Evolutionary conservation across 306 rosid genomes (phyloP).

Genomic region (Malus sylvestris): DNA sequence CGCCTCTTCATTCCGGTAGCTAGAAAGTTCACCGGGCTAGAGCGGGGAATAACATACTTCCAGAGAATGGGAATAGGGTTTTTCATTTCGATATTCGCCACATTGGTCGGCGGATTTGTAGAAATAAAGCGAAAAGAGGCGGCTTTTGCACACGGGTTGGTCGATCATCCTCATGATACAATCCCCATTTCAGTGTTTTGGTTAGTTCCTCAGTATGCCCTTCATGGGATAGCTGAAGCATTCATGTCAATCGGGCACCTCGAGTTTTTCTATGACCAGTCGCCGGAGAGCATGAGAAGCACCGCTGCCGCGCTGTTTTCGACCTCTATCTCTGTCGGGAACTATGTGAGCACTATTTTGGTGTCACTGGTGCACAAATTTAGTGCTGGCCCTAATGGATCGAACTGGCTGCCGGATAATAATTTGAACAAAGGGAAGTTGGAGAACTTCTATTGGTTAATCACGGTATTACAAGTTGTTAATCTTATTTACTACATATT

Average conservation of each 20-base stretch:
- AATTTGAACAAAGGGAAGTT: slow-evolving; percentile 65
- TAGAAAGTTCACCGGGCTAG: slow-evolving; percentile 63
- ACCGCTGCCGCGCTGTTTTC: slow-evolving; percentile 78
- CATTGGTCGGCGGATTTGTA: slow-evolving; percentile 66
- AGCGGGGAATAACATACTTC: slow-evolving; percentile 76
- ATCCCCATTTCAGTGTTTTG: slow-evolving; percentile 79
- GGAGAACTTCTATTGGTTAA: slow-evolving; percentile 81
- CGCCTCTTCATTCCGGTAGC: slow-evolving; percentile 54
- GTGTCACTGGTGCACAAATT: slow-evolving; percentile 67
- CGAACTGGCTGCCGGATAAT: slow-evolving; percentile 78
- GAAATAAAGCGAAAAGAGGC: slow-evolving; percentile 57
- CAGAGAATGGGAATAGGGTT: slow-evolving; percentile 89
- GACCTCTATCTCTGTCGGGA: slow-evolving; percentile 62
- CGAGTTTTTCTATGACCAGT: slow-evolving; percentile 88
- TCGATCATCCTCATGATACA: slow-evolving; percentile 27
- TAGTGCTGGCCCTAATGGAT: slow-evolving; percentile 47
- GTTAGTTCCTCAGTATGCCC: slow-evolving; percentile 84
- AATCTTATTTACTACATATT: slow-evolving; percentile 57
- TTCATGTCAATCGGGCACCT: slow-evolving; percentile 92
- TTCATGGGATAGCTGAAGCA: slow-evolving; percentile 92
- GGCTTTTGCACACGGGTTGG: slow-evolving; percentile 42
- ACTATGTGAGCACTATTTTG: slow-evolving; percentile 61
- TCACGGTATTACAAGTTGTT: slow-evolving; percentile 49
- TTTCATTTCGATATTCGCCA: slow-evolving; percentile 59
- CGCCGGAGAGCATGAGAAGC: slow-evolving; percentile 95